phyloP scores from a whole-genome alignment of 2,329 filamentous ascomycete genomes.

The Chalaropsis ovoidea region DNA sequence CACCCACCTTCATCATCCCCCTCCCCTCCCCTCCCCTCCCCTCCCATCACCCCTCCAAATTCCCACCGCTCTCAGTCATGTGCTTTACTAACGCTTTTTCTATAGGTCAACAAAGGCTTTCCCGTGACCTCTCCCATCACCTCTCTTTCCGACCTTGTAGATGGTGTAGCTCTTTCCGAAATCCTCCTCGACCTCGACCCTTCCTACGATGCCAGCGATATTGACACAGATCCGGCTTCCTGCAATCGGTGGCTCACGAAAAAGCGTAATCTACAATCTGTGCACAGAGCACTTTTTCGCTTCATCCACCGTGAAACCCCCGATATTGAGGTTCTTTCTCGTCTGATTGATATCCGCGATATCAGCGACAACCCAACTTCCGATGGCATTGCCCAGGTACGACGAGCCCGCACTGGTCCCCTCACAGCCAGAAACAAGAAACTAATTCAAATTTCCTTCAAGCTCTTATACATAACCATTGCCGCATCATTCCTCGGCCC shows the following conservation, averaged over 20 bases:
- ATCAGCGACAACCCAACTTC: conserved; percentile 48
- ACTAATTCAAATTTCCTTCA: conserved; percentile 4
- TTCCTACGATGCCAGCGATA: conserved; percentile 45
- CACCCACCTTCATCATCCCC: neutral
- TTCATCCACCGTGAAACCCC: conserved; percentile 46
- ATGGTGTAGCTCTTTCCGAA: conserved; percentile 45
- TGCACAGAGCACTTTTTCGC: conserved; percentile 45
- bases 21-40: neutral
- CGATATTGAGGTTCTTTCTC: conserved; percentile 43
- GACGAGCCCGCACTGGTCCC: conserved; percentile 23
- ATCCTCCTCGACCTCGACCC: conserved; percentile 50
- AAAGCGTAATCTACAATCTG: conserved; percentile 44
- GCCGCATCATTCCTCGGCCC: conserved; percentile 51
- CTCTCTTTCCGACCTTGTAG: conserved; percentile 43
- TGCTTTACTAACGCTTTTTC: conserved; percentile 12
- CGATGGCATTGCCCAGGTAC: conserved; percentile 45
- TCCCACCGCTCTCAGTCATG: neutral
- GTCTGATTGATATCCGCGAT: conserved; percentile 46
- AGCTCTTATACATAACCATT: conserved; percentile 54
- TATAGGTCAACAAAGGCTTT: conserved; percentile 36
- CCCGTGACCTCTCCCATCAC: conserved; percentile 39
- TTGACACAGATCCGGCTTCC: conserved; percentile 39
- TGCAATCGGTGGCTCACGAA: conserved; percentile 38
- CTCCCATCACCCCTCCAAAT: neutral
- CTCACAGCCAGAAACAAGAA: neutral